A percentile compares a stretch with the other conserved stretches of the same genome.
These are phyloP conservation scores for Harringtonia aguacate DNA, from an alignment of 2,329 filamentous ascomycete species.

Conservation along the genomic window DNA sequence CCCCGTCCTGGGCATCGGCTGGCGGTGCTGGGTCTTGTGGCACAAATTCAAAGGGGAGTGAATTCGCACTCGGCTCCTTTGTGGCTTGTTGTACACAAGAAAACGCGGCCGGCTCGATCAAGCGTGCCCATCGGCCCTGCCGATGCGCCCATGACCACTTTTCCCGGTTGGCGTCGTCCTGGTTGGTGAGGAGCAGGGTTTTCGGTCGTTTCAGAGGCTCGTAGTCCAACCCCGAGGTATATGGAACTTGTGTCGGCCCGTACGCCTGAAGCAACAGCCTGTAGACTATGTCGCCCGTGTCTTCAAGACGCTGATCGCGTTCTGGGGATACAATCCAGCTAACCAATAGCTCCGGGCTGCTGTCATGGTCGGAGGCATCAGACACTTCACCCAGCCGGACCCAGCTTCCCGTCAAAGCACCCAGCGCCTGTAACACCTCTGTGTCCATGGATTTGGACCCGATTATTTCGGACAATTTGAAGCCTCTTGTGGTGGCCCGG, in stretches of 20 bases:
- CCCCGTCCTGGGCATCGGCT: background rate
- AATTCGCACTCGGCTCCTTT: background rate
- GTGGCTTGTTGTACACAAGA: no score
- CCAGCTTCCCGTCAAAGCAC: conserved; percentile 27
- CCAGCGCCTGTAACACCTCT: conserved; percentile 22
- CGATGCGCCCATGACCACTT: conserved; percentile 27
- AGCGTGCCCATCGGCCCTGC: background rate
- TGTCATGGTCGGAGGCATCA: conserved; percentile 12
- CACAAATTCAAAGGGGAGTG: conserved; percentile 3
- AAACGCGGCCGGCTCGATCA: background rate
- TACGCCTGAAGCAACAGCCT: conserved; percentile 31
- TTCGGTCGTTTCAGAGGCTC: background rate
- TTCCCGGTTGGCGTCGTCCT: conserved; percentile 16
- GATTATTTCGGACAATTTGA: conserved; percentile 3
- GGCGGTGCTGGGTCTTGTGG: no score
- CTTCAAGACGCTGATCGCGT: conserved; percentile 16
- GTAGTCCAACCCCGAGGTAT: conserved; percentile 14
- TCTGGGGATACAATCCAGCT: conserved; percentile 6
- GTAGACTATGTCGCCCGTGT: conserved; percentile 30
- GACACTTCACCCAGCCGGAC: conserved; percentile 20
- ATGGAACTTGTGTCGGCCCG: conserved; percentile 6
- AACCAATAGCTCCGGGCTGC: conserved; percentile 1
- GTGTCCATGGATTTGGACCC: background rate
- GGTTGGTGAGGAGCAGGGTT: conserved; percentile 21
- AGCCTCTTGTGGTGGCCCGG: conserved; percentile 8